Base-by-base conservation (phyloP, 768 basidiomycete species). In the Naganishia kalamii region DNA sequence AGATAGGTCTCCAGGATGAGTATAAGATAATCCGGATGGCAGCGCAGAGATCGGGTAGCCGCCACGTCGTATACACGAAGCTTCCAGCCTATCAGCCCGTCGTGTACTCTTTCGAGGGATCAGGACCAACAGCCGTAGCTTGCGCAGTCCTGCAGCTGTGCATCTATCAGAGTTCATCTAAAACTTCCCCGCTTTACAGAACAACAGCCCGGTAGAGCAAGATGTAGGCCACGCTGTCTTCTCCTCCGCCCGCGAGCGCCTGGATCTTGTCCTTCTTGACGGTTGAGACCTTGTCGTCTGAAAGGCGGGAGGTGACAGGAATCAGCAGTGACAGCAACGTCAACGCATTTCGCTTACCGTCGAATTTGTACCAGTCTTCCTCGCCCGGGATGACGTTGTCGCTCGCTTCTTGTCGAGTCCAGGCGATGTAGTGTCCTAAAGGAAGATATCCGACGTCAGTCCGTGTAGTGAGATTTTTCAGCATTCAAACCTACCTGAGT, bases 141-240 rank as follows among this genome's bases (percentile, higher is more conserved):
- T n/a, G n/a, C n/a, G n/a, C n/a, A n/a, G n/a, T n/a, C n/a, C n/a
- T n/a, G n/a, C n/a, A n/a, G n/a, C n/a, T n/a, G n/a, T n/a, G n/a
- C n/a, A n/a, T n/a, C n/a, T n/a, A n/a, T n/a, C n/a, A n/a, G n/a
- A n/a, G n/a, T n/a, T n/a, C n/a, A n/a, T n/a, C n/a, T n/a, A n/a
- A n/a, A n/a, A n/a, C n/a, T n/a, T n/a, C n/a, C n/a, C n/a, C n/a
- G n/a, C 47, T 25, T 25, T 25, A 23, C 23, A 48, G n/a, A n/a
- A 57, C 54, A 40, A 57, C 54, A 40, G 65, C 71, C 82, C 81
- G 86, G 80, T 94, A 94, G 72, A 96, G 79, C 73, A 96, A 77
- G 70, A 96, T 88, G 79, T 94, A 93, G 41, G 92, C 91, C 41
- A 86, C 84, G 62, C 88, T 88, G 77, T 92, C 90, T 80, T 93